These are phyloP conservation scores for Castanospermum australe DNA, from an alignment of 306 rosid species.

Conservation along the genomic window DNA sequence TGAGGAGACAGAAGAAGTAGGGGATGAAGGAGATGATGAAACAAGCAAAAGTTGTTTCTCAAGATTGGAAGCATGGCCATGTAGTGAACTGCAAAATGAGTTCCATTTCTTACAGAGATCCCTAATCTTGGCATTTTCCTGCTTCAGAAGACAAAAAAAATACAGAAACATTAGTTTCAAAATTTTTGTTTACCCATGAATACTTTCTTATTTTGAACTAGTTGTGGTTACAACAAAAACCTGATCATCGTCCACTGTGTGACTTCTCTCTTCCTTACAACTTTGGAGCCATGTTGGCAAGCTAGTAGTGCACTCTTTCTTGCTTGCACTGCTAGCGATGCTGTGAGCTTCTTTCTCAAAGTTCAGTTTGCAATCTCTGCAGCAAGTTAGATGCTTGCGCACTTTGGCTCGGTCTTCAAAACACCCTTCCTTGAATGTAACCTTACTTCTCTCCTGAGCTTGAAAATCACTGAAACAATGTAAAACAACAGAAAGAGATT, in stretches of 20 bases:
- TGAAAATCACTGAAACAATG: conserved; percentile 33
- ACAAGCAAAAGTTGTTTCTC: conserved; percentile 28
- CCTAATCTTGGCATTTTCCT: conserved; percentile 39
- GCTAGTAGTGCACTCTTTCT: conserved; percentile 29
- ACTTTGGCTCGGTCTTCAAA: conserved; percentile 3
- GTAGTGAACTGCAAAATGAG: conserved; percentile 55
- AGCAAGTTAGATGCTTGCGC: conserved; percentile 38
- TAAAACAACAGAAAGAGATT: neutral
- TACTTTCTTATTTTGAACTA: neutral
- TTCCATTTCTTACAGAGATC: conserved; percentile 57
- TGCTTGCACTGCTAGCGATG: neutral
- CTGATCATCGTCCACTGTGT: conserved; percentile 30
- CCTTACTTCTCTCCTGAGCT: conserved; percentile 37
- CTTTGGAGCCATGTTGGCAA: conserved; percentile 63
- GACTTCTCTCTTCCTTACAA: conserved; percentile 42
- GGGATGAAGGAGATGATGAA: conserved; percentile 35
- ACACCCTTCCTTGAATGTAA: conserved; percentile 27
- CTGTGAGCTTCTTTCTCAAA: conserved; percentile 44
- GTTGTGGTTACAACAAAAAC: neutral
- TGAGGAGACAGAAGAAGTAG: conserved; percentile 22
- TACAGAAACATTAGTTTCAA: neutral
- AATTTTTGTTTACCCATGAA: neutral
- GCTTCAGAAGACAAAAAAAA: neutral
- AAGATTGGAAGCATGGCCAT: conserved; percentile 22
- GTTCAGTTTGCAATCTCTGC: conserved; percentile 32